Base-by-base conservation (phyloP, 192 early-diverging fungal species). In the Pilaira anomala region DNA sequence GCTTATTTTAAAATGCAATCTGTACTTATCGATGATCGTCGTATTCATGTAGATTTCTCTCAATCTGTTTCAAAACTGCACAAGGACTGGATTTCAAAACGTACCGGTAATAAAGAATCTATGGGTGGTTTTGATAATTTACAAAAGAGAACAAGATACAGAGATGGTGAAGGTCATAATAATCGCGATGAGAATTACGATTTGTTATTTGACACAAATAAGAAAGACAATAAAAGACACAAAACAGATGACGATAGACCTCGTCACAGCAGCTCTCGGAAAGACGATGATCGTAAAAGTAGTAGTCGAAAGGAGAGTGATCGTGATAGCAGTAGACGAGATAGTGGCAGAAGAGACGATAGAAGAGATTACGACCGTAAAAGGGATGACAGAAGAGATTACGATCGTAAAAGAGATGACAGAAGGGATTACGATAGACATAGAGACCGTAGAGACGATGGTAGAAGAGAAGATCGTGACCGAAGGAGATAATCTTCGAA, bases 1-100 rank as follows among this genome's bases (percentile, higher is more conserved):
- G 95, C 95, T 9, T 97, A 95, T 61, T 92, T 93, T 69, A 95
- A 96, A 71, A 96, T 96, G 96, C 91, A 98, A 52, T 93, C 92
- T 62, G 95, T 96, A 1, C 65, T 97, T 22, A 93, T 98, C 61
- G 96, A 98, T 68, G 96, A 98, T 71, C 86, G 94, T 1, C 73
- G 96, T 19, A 95, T 98, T 44, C 91, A 96, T 68, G 95, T 98
- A 13, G 96, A 98, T 74, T 98, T 98, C 65, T 98, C 96, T 25
- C 96, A 98, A 77, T 90, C 87, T 48, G 96, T 98, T 2, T 87
- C 88, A 24, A 90, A 90, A 48, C 69, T 94, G 14, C 88, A 92
- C 73, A 80, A 82, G 46, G 87, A 88, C 45, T 95, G 93, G 86
- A 76, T 93, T 60, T 29, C 79, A 51, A 81, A 83, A 64, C 75